phyloP scores from a whole-genome alignment of 148 eudicot species.

The Dianthus caryophyllus region DNA sequence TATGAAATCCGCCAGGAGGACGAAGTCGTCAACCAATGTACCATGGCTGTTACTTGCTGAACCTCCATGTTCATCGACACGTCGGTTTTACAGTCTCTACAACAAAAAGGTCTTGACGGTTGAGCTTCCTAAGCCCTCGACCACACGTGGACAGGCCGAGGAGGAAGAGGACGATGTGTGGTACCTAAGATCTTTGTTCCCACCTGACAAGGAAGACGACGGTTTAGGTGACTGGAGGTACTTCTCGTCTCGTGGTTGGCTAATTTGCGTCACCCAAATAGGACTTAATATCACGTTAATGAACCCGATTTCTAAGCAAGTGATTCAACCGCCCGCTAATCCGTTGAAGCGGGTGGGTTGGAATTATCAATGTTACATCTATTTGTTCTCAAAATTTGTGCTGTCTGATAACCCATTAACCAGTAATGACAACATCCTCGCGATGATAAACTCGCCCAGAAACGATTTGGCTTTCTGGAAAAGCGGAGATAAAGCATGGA shows the following conservation, averaged over 20 bases:
- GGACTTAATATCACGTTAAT: not conserved
- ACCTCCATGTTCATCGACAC: not conserved
- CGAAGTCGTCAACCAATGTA: not conserved
- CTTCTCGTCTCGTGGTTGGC: slow-evolving; percentile 10
- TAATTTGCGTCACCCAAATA: not conserved
- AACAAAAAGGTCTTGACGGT: not conserved
- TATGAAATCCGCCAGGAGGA: not conserved
- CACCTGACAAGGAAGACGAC: slow-evolving; percentile 4
- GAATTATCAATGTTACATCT: not conserved
- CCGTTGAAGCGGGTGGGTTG: not conserved
- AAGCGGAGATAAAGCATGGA: not conserved
- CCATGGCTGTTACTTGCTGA: slow-evolving; percentile 16
- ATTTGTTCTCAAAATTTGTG: not conserved
- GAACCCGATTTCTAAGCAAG: slow-evolving; percentile 3
- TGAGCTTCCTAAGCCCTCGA: not conserved
- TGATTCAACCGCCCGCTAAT: not conserved
- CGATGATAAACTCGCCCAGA: not conserved
- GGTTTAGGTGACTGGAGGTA: not conserved
- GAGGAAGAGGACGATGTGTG: not conserved
- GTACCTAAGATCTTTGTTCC: not conserved
- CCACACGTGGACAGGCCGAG: not conserved
- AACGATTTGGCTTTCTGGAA: slow-evolving; percentile 1
- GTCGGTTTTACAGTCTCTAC: slow-evolving; percentile 1
- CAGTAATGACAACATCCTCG: not conserved
- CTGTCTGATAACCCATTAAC: not conserved